Conservation (phyloP, 2,329 filamentous ascomycete genomes). For the Calonectria hawksworthii region DNA sequence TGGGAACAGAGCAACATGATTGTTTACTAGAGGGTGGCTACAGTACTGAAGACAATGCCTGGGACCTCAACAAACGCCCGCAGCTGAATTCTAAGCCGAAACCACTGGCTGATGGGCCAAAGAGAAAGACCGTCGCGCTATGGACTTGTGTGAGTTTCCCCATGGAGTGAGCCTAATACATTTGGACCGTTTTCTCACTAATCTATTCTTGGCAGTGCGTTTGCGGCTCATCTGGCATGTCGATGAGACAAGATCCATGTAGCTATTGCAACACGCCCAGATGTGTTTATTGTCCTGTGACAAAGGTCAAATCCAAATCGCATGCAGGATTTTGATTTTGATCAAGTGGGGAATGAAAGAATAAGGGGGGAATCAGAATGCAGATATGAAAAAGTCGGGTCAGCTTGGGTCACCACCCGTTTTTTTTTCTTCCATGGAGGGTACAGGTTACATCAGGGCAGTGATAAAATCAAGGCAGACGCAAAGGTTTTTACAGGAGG, state of each 20-base stretch:
- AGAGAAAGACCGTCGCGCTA: not conserved
- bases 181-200: not conserved
- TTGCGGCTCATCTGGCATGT: not conserved
- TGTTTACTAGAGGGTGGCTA: too few relatives aligned
- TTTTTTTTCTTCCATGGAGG: too few relatives aligned
- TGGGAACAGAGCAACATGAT: not conserved
- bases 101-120: not conserved
- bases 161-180: not conserved
- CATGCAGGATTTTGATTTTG: not conserved
- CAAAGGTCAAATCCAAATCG: not conserved
- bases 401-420: too few relatives aligned
- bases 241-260: constrained; percentile 2
- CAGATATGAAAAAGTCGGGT: not conserved
- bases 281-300: constrained; percentile 9
- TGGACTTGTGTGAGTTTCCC: constrained; percentile 6
- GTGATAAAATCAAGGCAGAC: not conserved
- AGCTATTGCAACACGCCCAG: not conserved
- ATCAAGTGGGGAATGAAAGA: not conserved
- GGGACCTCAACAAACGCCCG: not conserved
- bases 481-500: not conserved
- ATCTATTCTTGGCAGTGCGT: not conserved
- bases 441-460: not conserved
- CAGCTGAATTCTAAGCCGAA: not conserved
- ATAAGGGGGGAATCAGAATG: not conserved
- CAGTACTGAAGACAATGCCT: not conserved